phyloP scores from a whole-genome alignment of 306 rosid genomes.

The Corylus heterophylla region DNA sequence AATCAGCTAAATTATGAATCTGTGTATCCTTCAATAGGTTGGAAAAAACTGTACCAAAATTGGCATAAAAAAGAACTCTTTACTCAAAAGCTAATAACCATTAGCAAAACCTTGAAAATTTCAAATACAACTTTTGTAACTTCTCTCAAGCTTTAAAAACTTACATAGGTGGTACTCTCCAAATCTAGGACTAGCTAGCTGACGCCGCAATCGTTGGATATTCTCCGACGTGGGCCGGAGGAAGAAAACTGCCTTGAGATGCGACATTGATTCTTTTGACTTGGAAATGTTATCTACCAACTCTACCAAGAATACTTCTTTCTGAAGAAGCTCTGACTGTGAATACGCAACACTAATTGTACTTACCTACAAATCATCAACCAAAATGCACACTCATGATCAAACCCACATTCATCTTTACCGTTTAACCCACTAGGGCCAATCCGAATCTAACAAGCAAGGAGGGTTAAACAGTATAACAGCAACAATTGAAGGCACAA shows the following conservation, averaged over 20 bases:
- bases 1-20: slow-evolving; percentile 86
- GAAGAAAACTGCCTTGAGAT: slow-evolving; percentile 91
- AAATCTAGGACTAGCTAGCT: slow-evolving; percentile 78
- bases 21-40: slow-evolving; percentile 93
- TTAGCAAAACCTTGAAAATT: slow-evolving; percentile 22
- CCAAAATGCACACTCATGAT: slow-evolving; percentile 6
- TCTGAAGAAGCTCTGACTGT: slow-evolving; percentile 90
- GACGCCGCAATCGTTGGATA: slow-evolving; percentile 73
- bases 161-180: slow-evolving; percentile 93
- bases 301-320: slow-evolving; percentile 92
- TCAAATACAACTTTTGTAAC: slow-evolving; percentile 21
- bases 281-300: slow-evolving; percentile 74
- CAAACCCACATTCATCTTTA: slow-evolving; percentile 9
- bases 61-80: slow-evolving; percentile 51
- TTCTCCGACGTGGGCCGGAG: slow-evolving; percentile 86
- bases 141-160: slow-evolving; percentile 37
- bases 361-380: slow-evolving; percentile 68
- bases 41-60: slow-evolving; percentile 86
- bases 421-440: slow-evolving; percentile 1
- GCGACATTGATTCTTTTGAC: slow-evolving; percentile 88
- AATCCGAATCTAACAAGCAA: background rate
- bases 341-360: slow-evolving; percentile 87
- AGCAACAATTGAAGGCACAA: background rate
- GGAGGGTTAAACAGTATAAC: background rate
- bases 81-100: slow-evolving; percentile 32